These are phyloP conservation scores for Scheffersomyces stambukii DNA, from an alignment of 1,139 yeast genomes.

Conservation along the genomic window DNA sequence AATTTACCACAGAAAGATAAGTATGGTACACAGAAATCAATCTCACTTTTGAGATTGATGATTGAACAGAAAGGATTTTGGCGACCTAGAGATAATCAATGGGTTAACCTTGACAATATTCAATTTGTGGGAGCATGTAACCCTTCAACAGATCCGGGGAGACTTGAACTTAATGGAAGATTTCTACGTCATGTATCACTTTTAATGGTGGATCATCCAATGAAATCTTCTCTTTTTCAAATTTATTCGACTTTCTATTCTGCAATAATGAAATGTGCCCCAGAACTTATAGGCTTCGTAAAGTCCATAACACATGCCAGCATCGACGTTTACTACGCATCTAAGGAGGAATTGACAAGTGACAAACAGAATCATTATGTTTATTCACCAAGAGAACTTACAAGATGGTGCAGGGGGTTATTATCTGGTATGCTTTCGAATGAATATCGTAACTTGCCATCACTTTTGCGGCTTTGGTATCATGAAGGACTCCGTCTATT, in stretches of 20 bases:
- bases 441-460: slow-evolving; percentile 31
- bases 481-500: slow-evolving; percentile 80
- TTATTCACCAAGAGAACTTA: slow-evolving; percentile 87
- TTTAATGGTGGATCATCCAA: slow-evolving; percentile 80
- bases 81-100: slow-evolving; percentile 51
- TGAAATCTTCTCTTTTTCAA: slow-evolving; percentile 53
- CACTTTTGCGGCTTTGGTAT: slow-evolving; percentile 66
- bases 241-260: slow-evolving; percentile 60
- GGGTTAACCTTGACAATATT: slow-evolving; percentile 65
- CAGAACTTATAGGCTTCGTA: slow-evolving; percentile 55
- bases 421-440: slow-evolving; percentile 48
- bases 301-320: slow-evolving; percentile 58
- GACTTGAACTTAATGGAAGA: slow-evolving; percentile 56
- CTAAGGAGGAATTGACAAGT: slow-evolving; percentile 37
- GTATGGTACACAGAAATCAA: slow-evolving; percentile 75
- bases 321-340: slow-evolving; percentile 54
- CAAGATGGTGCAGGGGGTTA: slow-evolving; percentile 85
- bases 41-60: slow-evolving; percentile 73
- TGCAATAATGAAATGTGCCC: slow-evolving; percentile 61
- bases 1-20: slow-evolving; percentile 72
- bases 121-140: slow-evolving; percentile 95
- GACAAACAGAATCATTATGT: slow-evolving; percentile 54
- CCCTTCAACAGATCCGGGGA: slow-evolving; percentile 79
- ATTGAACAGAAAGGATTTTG: slow-evolving; percentile 78
- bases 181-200: slow-evolving; percentile 68